Conservation (phyloP, 2,329 filamentous ascomycete species). For the Ophiostoma novo-ulmi region DNA sequence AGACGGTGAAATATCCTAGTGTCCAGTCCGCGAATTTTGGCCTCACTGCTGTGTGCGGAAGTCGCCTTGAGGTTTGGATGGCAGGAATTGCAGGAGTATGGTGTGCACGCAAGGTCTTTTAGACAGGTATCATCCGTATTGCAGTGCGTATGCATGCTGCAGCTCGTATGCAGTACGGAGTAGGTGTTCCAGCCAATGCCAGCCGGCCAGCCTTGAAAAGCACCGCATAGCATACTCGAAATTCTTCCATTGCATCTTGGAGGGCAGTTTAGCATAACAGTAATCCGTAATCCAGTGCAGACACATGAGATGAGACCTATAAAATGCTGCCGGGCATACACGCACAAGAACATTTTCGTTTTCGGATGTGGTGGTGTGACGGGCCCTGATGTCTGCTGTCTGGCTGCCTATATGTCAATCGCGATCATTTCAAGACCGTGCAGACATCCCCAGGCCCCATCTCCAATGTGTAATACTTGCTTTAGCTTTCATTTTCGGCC, state of each 20-base stretch:
- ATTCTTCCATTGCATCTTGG: not conserved
- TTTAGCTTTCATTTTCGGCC: not conserved
- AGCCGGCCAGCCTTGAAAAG: not conserved
- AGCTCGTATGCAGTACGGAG: constrained; percentile 9
- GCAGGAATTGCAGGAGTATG: not conserved
- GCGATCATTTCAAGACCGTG: not conserved
- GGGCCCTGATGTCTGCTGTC: not conserved
- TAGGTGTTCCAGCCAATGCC: not conserved
- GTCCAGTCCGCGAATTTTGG: no score
- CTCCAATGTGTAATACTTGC: no score
- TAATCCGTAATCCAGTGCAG: not conserved
- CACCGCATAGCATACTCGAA: not conserved
- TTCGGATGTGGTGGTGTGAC: not conserved
- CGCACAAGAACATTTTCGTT: not conserved
- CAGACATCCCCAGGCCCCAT: not conserved
- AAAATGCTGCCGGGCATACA: not conserved
- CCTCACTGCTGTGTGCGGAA: not conserved
- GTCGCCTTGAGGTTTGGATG: not conserved
- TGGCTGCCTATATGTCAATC: not conserved
- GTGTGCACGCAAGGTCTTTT: not conserved
- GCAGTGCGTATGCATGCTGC: constrained; percentile 4
- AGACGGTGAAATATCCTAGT: not conserved
- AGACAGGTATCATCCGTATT: constrained; percentile 11
- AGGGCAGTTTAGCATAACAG: not conserved
- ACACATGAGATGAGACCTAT: constrained; percentile 1